phyloP scores from a whole-genome alignment of 2,329 filamentous ascomycete genomes.

The Paraconiothyrium brasiliense region DNA sequence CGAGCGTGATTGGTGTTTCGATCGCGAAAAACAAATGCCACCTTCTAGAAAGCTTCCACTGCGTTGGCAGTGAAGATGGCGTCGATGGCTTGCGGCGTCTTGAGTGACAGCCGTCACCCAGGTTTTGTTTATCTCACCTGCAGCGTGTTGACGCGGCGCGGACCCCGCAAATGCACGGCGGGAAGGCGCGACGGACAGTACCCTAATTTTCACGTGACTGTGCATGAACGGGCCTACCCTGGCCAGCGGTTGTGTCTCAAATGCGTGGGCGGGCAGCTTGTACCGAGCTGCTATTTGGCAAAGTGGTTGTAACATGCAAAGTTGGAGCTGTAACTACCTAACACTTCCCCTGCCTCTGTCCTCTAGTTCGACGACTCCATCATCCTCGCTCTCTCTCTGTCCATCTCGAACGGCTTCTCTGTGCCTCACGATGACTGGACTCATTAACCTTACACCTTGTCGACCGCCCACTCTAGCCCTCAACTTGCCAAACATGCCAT shows the following conservation, averaged over 20 bases:
- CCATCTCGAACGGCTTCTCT: slow-evolving; percentile 21
- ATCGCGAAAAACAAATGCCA: slow-evolving; percentile 13
- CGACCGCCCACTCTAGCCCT: slow-evolving; percentile 26
- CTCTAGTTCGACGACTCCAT: slow-evolving; percentile 33
- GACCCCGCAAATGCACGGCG: background rate
- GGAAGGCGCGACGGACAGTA: slow-evolving; percentile 1
- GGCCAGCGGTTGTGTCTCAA: slow-evolving; percentile 16
- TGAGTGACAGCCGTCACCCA: background rate
- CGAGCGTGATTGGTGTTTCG: slow-evolving; percentile 10
- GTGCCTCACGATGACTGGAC: slow-evolving; percentile 28
- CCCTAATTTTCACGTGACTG: slow-evolving; percentile 17
- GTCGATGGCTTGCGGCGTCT: slow-evolving; percentile 1
- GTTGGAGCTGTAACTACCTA: slow-evolving; percentile 11
- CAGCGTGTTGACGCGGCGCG: background rate
- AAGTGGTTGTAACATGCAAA: background rate
- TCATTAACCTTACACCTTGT: slow-evolving; percentile 37
- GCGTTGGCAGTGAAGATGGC: background rate
- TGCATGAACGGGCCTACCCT: slow-evolving; percentile 11
- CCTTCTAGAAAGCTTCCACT: slow-evolving; percentile 16
- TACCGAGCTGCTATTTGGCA: background rate
- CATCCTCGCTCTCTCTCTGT: slow-evolving; percentile 21
- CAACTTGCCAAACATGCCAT: slow-evolving; percentile 28
- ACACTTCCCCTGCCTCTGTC: slow-evolving; percentile 27
- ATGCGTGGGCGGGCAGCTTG: slow-evolving; percentile 9
- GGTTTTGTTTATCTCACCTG: slow-evolving; percentile 9